These are phyloP conservation scores for Eucalyptus regnans DNA, from an alignment of 345 rosid genomes.

Conservation along the genomic window DNA sequence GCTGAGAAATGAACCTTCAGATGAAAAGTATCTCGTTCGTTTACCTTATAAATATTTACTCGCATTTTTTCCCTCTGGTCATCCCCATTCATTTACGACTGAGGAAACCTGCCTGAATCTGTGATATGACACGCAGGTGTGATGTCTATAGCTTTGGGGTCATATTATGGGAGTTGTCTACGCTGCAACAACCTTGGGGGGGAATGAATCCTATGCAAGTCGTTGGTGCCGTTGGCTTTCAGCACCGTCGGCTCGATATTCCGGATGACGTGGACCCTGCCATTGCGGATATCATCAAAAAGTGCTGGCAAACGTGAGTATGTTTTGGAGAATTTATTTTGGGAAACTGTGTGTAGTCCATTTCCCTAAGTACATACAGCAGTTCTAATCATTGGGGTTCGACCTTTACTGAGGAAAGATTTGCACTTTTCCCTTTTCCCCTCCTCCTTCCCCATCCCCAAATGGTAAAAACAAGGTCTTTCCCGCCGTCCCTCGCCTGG, in stretches of 20 bases:
- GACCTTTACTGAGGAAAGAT: background rate
- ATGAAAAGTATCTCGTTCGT: slow-evolving; percentile 59
- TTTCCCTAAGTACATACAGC: background rate
- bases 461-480: background rate
- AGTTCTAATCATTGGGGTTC: background rate
- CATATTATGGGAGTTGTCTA: slow-evolving; percentile 87
- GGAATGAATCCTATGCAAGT: slow-evolving; percentile 99
- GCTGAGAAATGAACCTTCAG: slow-evolving; percentile 89
- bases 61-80: background rate
- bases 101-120: background rate
- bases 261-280: slow-evolving; percentile 57
- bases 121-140: slow-evolving; percentile 38
- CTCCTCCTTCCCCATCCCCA: background rate
- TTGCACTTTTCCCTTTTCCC: background rate
- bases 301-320: slow-evolving; percentile 94
- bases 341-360: background rate
- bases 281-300: slow-evolving; percentile 61
- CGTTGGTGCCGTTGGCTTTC: slow-evolving; percentile 98
- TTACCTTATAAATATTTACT: background rate
- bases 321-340: background rate
- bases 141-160: slow-evolving; percentile 96
- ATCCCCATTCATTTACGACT: no score
- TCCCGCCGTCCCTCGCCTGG: background rate
- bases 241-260: slow-evolving; percentile 84
- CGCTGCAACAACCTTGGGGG: slow-evolving; percentile 87